A percentile compares a stretch with the other conserved stretches of the same genome.
Conservation (phyloP, 257 asterid species). For the Solanum neorickii region DNA sequence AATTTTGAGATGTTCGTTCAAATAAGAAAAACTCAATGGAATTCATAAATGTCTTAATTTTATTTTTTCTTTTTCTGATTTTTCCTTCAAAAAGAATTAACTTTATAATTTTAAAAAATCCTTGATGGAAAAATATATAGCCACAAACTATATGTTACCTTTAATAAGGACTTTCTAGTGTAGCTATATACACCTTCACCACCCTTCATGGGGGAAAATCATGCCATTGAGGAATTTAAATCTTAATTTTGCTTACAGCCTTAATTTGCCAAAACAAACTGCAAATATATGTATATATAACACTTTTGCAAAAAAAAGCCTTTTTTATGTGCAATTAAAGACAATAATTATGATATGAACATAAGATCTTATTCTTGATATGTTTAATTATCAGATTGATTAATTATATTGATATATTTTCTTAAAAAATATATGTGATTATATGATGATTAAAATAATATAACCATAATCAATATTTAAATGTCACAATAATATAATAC, state of each 20-base stretch:
- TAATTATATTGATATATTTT: background rate
- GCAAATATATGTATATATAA: background rate
- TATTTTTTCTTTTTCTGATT: too few relatives aligned
- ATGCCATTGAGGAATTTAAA: background rate
- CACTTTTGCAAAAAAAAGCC: background rate
- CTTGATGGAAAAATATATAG: background rate
- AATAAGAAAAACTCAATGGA: too few relatives aligned
- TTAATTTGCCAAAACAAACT: background rate
- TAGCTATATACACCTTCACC: constrained; percentile 28
- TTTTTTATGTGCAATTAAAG: background rate
- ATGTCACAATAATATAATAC: background rate
- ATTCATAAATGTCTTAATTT: too few relatives aligned
- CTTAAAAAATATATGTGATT: background rate
- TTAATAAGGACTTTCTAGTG: constrained; percentile 34
- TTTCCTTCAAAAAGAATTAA: background rate
- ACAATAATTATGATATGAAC: background rate
- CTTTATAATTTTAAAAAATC: background rate
- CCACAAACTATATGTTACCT: constrained; percentile 4
- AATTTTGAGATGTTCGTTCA: too few relatives aligned
- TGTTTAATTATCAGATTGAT: background rate
- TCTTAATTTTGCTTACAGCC: background rate
- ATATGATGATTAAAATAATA: background rate
- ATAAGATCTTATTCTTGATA: background rate
- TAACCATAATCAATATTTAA: background rate
- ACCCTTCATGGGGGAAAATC: constrained; percentile 23